Evolutionary conservation across 2,329 filamentous ascomycete species (phyloP).

Genomic region (Nigrospora oryzae): DNA sequence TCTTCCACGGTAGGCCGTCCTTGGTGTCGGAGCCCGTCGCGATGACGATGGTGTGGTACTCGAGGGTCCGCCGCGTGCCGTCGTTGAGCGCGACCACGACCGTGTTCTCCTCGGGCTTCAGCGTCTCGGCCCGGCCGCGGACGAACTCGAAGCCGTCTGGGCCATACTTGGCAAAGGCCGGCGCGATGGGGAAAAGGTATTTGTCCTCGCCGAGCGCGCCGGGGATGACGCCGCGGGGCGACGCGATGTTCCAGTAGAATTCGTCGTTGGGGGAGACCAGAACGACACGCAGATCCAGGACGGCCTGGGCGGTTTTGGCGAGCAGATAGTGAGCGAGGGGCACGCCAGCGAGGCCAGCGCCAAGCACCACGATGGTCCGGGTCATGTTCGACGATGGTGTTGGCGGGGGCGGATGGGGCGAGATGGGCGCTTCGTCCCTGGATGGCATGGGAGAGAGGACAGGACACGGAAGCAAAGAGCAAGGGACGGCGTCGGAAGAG

Average conservation of each 20-base stretch:
- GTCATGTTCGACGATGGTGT: conserved; percentile 8
- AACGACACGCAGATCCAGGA: conserved; percentile 31
- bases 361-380: conserved; percentile 39
- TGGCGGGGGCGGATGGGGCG: too few relatives aligned
- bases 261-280: conserved; percentile 39
- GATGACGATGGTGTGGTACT: conserved; percentile 45
- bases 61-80: conserved; percentile 24
- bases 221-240: conserved; percentile 37
- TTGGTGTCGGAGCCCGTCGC: conserved; percentile 41
- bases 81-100: conserved; percentile 30
- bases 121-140: conserved; percentile 33
- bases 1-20: conserved; percentile 41
- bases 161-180: conserved; percentile 39
- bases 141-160: conserved; percentile 42
- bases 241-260: conserved; percentile 41
- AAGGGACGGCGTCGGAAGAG: too few relatives aligned
- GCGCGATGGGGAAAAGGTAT: conserved; percentile 27
- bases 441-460: too few relatives aligned
- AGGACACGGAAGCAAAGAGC: too few relatives aligned
- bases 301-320: conserved; percentile 29
- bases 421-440: too few relatives aligned
- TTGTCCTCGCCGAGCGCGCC: conserved; percentile 33
- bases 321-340: conserved; percentile 42
- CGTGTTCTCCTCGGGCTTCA: conserved; percentile 31
- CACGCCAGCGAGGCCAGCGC: conserved; percentile 36